Evolutionary conservation across 768 basidiomycete genomes (phyloP), one percentile per base, ranked within the genome.

Genomic region (Leccinum longicurvipes): DNA sequence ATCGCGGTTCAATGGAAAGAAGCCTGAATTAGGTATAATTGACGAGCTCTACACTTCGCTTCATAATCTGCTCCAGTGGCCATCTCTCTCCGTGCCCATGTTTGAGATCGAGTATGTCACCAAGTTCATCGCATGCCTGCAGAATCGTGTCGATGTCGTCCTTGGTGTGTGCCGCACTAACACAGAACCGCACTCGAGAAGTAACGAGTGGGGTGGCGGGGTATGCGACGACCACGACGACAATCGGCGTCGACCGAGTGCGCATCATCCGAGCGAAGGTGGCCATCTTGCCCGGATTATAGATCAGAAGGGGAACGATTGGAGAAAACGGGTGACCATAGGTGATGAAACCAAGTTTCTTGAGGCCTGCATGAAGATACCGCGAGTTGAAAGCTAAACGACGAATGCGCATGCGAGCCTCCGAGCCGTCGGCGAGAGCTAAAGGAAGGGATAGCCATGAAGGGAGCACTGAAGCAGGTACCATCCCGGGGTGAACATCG

Each of bases 111-210:
- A 99, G 74, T 25, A 91, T 68, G 65, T 90, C 88, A 25, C 97
- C 97, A 58, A 98, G 77, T 72, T 97, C 95, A 71, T 97, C 93
- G 65, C 88, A 92, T 8, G 96, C 95, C 42, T 80, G 75, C 47
- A 99, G 77, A 27, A 98, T 74, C 12, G 76, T 75, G 74, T 99
- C 97, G 55, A 98, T 84, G 66, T 99, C 97, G 63, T 93, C 89
- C 77, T 99, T 99, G 54, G 95, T 98, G 78, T 99, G 97, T 47
- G 93, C 78, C 11, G 96, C 90, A 55, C 90, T 93, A 15, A 98
- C 80, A 68, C 97, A 98, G 79, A 98, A 97, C 64, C 97, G 80
- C 51, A 94, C 92, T 27, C 97, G 83, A 44, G 85, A 82, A 10
- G 91, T 92, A 58, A 93, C 85, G 39, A 98, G 82, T 15, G 93